Percentiles rank a stretch among this genome's conserved stretches.
These are phyloP conservation scores for Tylopilus subfusipes DNA, from an alignment of 768 basidiomycete species.

Conservation along the genomic window DNA sequence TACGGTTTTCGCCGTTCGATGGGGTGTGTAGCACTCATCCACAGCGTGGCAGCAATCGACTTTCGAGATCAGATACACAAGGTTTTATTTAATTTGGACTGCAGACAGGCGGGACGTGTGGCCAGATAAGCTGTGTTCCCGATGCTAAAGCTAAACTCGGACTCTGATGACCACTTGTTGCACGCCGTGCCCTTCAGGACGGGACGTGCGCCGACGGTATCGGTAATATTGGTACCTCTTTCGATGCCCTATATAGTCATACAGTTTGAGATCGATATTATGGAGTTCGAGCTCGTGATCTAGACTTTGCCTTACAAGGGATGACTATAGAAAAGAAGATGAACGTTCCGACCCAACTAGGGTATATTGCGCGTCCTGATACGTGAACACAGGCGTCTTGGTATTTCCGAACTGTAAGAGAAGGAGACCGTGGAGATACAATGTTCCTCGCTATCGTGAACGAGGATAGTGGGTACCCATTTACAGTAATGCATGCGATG, in stretches of 20 bases:
- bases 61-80: background rate
- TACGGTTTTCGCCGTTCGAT: background rate
- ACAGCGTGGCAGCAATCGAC: background rate
- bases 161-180: background rate
- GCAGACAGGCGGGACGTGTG: background rate
- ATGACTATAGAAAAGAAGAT: background rate
- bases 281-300: background rate
- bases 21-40: background rate
- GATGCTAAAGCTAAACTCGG: background rate
- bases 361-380: conserved; percentile 11
- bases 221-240: background rate
- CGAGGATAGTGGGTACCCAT: background rate
- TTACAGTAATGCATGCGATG: background rate
- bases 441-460: background rate
- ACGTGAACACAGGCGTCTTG: conserved; percentile 12
- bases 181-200: background rate
- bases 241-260: background rate
- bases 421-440: conserved; percentile 2
- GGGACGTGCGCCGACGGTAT: background rate
- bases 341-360: background rate
- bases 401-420: conserved; percentile 7
- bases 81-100: background rate
- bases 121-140: background rate
- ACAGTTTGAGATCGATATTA: background rate
- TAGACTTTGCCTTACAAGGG: background rate